Conservation (phyloP, 768 basidiomycete species). For the Baorangia bicolor region DNA sequence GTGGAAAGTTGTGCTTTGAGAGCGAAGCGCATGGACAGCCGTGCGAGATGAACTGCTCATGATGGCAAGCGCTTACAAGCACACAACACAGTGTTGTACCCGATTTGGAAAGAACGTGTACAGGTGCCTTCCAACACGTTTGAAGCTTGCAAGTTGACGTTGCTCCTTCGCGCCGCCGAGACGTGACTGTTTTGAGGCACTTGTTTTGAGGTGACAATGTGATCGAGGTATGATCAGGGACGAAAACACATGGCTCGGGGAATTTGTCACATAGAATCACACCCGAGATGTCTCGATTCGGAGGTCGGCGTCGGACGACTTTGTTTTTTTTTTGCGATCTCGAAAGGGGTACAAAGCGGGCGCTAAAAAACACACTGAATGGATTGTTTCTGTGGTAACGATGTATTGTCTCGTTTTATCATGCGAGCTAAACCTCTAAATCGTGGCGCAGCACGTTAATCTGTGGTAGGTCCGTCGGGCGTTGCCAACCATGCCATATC, state of each 20-base stretch:
- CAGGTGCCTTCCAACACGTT: neutral
- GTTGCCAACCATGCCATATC: neutral
- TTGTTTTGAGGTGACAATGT: neutral
- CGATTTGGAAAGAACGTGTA: too few relatives aligned
- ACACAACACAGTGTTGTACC: too few relatives aligned
- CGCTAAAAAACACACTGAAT: neutral
- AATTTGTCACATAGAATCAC: neutral
- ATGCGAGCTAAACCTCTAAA: neutral
- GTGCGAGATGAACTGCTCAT: too few relatives aligned
- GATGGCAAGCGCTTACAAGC: too few relatives aligned
- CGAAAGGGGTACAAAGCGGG: neutral
- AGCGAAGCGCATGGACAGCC: too few relatives aligned
- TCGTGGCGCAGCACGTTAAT: too few relatives aligned
- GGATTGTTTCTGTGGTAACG: neutral
- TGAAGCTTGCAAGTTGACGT: neutral
- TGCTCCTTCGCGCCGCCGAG: neutral
- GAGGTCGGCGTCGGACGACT: neutral
- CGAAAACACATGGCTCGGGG: neutral
- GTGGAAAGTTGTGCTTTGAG: too few relatives aligned
- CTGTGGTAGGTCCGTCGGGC: neutral
- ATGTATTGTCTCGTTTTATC: neutral
- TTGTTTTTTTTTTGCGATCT: neutral
- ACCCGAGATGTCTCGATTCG: neutral
- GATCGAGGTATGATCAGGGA: neutral
- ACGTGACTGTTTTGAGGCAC: neutral